These are phyloP conservation scores for Acacia crassicarpa DNA, from an alignment of 306 rosid genomes.

Conservation along the genomic window DNA sequence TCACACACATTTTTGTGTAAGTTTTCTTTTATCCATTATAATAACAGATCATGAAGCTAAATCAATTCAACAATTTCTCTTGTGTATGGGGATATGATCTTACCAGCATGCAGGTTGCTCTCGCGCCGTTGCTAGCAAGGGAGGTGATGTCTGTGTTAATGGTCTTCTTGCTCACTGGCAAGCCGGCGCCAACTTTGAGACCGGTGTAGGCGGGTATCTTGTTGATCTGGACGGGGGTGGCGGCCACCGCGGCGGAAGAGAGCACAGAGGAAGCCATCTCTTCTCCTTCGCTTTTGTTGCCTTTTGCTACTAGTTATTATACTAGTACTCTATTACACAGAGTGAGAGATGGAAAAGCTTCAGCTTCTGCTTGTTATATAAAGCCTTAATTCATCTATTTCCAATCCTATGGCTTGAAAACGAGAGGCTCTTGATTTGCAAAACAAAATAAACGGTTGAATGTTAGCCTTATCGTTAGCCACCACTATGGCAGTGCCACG, in stretches of 20 bases:
- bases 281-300: not conserved
- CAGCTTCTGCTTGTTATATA: slow-evolving; percentile 35
- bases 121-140: slow-evolving; percentile 66
- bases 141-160: slow-evolving; percentile 62
- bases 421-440: slow-evolving; percentile 9
- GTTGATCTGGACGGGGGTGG: slow-evolving; percentile 53
- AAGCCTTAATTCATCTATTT: not conserved
- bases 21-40: not conserved
- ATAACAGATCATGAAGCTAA: not conserved
- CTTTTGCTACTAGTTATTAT: not conserved
- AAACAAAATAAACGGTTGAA: slow-evolving; percentile 30
- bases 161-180: slow-evolving; percentile 60
- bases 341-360: slow-evolving; percentile 5
- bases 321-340: not conserved
- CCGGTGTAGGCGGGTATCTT: slow-evolving; percentile 73
- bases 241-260: slow-evolving; percentile 54
- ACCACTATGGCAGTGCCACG: slow-evolving; percentile 54
- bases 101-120: slow-evolving; percentile 75
- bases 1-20: not conserved
- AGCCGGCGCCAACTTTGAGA: slow-evolving; percentile 58
- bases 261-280: slow-evolving; percentile 67
- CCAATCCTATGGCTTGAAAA: slow-evolving; percentile 37
- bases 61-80: not conserved
- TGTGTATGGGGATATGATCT: not conserved
- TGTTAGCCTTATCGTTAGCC: slow-evolving; percentile 51